These are phyloP conservation scores for Erigeron philadelphicus DNA, from an alignment of 140 eudicot species.

Conservation along the genomic window DNA sequence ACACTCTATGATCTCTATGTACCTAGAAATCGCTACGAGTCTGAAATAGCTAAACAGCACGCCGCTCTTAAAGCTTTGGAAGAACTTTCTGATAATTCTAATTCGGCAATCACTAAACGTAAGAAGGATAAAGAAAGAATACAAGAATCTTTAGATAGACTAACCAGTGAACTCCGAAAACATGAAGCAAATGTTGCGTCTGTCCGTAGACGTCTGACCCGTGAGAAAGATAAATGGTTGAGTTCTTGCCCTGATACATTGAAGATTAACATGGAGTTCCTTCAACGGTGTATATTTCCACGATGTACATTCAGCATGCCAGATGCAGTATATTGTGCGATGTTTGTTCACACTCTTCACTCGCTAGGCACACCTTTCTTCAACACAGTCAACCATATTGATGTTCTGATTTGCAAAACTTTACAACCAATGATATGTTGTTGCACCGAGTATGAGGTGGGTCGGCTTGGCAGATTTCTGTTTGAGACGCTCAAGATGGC, in stretches of 20 bases:
- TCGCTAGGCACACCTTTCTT: conserved; percentile 92
- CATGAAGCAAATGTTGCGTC: conserved; percentile 93
- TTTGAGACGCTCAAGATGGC: conserved; percentile 90
- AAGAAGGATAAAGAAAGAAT: conserved; percentile 95
- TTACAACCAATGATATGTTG: conserved; percentile 99
- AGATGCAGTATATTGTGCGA: conserved; percentile 97
- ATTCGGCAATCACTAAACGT: conserved; percentile 89
- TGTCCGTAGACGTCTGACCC: conserved; percentile 76
- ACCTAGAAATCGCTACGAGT: conserved; percentile 84
- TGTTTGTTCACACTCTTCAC: conserved; percentile 92
- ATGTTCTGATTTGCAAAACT: conserved; percentile 89
- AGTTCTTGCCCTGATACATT: conserved; percentile 92
- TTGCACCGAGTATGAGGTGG: conserved; percentile 97
- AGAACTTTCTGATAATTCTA: conserved; percentile 89
- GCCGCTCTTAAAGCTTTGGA: conserved; percentile 87
- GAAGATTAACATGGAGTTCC: conserved; percentile 96
- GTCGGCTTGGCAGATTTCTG: conserved; percentile 90
- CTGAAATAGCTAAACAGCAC: conserved; percentile 84
- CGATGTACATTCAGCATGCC: conserved; percentile 97
- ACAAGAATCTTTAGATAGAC: conserved; percentile 82
- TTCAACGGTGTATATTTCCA: conserved; percentile 95
- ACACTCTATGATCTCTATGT: conserved; percentile 93
- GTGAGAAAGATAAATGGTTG: conserved; percentile 91
- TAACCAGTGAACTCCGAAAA: conserved; percentile 67
- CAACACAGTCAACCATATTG: conserved; percentile 95